These are phyloP conservation scores for Cryptococcus depauperatus DNA, from an alignment of 1,284 basidiomycete genomes.

Conservation along the genomic window DNA sequence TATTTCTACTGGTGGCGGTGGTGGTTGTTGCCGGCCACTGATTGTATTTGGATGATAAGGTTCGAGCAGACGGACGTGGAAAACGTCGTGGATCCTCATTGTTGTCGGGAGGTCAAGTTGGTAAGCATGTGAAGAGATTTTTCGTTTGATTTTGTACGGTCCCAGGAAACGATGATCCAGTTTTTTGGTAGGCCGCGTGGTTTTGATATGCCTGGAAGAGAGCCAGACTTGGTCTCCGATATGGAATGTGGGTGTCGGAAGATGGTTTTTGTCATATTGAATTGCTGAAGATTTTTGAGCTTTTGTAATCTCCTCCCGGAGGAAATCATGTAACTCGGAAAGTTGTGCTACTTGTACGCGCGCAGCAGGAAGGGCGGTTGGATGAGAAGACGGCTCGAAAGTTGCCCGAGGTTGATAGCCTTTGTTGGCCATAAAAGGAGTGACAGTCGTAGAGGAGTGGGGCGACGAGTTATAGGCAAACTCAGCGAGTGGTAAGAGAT, in stretches of 20 bases:
- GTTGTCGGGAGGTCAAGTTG: conserved; percentile 2
- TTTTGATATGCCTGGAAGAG: conserved; percentile 41
- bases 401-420: conserved; percentile 38
- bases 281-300: background rate
- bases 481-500: conserved; percentile 47
- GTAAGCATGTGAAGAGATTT: conserved; percentile 5
- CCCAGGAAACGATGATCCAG: conserved; percentile 43
- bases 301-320: background rate
- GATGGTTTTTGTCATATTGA: background rate
- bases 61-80: conserved; percentile 8
- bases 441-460: conserved; percentile 29
- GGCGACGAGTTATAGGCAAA: conserved; percentile 50
- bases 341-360: background rate
- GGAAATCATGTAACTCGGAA: background rate
- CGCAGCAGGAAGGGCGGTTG: background rate
- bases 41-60: background rate
- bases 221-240: conserved; percentile 45
- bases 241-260: background rate
- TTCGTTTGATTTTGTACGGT: conserved; percentile 3
- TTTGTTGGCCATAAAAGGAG: conserved; percentile 47
- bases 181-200: conserved; percentile 45
- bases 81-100: conserved; percentile 10
- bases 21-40: background rate
- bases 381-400: background rate
- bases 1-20: background rate